Evolutionary conservation across 2,329 filamentous ascomycete genomes (phyloP).

Genomic region (Trichoderma semiorbis): DNA sequence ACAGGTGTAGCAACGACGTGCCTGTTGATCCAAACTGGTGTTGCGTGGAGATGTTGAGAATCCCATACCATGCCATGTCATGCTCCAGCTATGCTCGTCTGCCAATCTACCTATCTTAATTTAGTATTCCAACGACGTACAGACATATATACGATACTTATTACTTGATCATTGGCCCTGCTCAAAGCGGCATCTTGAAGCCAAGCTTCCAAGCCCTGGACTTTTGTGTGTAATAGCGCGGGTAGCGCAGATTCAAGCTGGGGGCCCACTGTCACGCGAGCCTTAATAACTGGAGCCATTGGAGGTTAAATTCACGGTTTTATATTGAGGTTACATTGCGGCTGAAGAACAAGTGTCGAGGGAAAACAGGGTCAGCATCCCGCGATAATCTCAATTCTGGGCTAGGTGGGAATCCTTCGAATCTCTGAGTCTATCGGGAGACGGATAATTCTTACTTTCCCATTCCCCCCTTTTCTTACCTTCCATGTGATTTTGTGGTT

Average conservation of each 20-base stretch:
- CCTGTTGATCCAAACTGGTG: neutral
- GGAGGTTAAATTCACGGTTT: neutral
- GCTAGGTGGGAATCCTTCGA: neutral
- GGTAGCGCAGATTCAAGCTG: neutral
- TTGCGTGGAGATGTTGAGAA: neutral
- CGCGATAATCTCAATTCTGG: neutral
- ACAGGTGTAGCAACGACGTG: neutral
- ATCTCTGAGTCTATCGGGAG: neutral
- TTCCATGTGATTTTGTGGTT: neutral
- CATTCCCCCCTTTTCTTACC: neutral
- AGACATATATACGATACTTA: neutral
- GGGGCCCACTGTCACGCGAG: neutral
- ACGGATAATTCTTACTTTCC: neutral
- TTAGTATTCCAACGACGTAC: neutral
- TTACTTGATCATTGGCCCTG: neutral
- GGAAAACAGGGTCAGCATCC: neutral
- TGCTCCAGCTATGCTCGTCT: neutral
- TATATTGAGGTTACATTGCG: conserved; percentile 14
- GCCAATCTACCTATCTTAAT: neutral
- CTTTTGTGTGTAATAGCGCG: neutral
- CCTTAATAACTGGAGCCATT: neutral
- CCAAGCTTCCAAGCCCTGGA: neutral
- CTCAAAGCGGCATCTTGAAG: neutral
- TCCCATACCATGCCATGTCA: neutral
- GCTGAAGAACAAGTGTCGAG: neutral